A percentile compares a stretch with the other conserved stretches of the same genome.
phyloP scores from a whole-genome alignment of 352 stramenopile species.

The Phytophthora fragariae region DNA sequence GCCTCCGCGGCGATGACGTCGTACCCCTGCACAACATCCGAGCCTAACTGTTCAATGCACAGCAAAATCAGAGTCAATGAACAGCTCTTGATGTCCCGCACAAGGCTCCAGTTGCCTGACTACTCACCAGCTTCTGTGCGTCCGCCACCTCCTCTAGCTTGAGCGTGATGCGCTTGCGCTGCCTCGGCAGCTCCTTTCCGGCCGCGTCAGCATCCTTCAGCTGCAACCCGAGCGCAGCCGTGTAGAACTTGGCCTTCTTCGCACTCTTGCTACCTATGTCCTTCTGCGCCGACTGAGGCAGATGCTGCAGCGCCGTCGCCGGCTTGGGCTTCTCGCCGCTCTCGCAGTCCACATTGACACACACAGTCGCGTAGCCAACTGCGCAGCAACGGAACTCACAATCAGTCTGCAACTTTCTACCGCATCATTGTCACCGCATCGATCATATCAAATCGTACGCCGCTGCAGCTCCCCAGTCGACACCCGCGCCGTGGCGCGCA shows the following conservation, averaged over 20 bases:
- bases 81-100: not conserved
- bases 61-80: not conserved
- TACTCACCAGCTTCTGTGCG: constrained; percentile 64
- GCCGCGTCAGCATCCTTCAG: constrained; percentile 33
- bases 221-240: constrained; percentile 46
- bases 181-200: constrained; percentile 43
- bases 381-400: not conserved
- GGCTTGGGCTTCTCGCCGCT: constrained; percentile 61
- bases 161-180: constrained; percentile 79
- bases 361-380: constrained; percentile 77
- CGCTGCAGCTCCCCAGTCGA: constrained; percentile 67
- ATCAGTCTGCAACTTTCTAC: not conserved
- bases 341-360: constrained; percentile 69
- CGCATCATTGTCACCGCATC: not conserved
- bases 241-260: constrained; percentile 81
- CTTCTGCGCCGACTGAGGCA: constrained; percentile 45
- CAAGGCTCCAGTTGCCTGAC: not conserved
- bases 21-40: constrained; percentile 69
- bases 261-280: constrained; percentile 46
- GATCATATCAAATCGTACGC: constrained; percentile 42
- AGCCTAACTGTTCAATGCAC: constrained; percentile 49
- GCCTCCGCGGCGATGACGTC: constrained; percentile 83
- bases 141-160: constrained; percentile 78
- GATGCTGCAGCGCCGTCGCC: constrained; percentile 37
- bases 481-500: constrained; percentile 59